Conservation (phyloP, 2,329 filamentous ascomycete species). For the Fusarium goolgardi region DNA sequence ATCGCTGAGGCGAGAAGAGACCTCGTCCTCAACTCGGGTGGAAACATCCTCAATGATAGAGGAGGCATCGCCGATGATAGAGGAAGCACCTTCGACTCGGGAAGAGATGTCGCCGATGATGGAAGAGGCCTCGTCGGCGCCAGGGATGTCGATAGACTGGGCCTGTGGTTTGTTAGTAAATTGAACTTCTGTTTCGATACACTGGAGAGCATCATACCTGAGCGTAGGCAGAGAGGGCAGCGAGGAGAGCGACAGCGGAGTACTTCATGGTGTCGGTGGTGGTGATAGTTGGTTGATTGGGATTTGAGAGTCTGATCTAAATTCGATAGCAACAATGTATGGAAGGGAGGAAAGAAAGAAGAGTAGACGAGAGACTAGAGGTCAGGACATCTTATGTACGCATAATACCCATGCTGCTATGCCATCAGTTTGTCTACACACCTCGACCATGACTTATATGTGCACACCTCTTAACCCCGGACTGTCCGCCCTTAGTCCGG, state of each 20-base stretch:
- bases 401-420: conserved; percentile 26
- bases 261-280: conserved; percentile 53
- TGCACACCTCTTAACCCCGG: conserved; percentile 34
- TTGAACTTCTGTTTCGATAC: no score
- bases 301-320: conserved; percentile 12
- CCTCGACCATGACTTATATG: conserved; percentile 23
- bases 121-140: conserved; percentile 22
- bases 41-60: conserved; percentile 21
- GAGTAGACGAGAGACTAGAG: conserved; percentile 9
- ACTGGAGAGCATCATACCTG: conserved; percentile 22
- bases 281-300: conserved; percentile 15
- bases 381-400: conserved; percentile 40
- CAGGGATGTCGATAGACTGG: conserved; percentile 27
- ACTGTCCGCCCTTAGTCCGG: conserved; percentile 26
- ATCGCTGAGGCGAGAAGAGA: conserved; percentile 19
- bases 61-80: conserved; percentile 3
- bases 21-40: conserved; percentile 18
- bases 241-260: conserved; percentile 48
- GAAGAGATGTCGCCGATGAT: conserved; percentile 28
- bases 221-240: conserved; percentile 48
- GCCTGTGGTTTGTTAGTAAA: conserved; percentile 25
- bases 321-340: conserved; percentile 18
- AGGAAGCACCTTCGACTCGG: conserved; percentile 20
- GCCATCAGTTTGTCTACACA: conserved; percentile 25
- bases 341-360: neutral